phyloP scores from a whole-genome alignment of 228 moss, liverwort and hornwort genomes.

The Sphagnum fallax region DNA sequence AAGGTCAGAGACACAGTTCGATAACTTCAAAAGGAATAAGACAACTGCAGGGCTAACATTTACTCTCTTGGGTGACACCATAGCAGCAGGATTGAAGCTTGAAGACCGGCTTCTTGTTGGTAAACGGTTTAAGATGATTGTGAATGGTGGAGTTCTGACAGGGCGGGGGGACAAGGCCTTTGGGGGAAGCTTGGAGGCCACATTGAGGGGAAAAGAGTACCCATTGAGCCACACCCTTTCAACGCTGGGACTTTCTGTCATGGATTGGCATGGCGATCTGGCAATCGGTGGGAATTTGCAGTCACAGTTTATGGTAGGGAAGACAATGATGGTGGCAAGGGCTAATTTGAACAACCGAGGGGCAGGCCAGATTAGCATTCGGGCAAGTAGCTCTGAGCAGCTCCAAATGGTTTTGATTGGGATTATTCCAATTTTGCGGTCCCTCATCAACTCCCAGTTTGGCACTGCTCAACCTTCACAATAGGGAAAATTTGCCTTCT shows the following conservation, averaged over 20 bases:
- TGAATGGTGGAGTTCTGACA: conserved; percentile 86
- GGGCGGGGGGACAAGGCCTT: conserved; percentile 91
- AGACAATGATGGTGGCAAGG: conserved; percentile 89
- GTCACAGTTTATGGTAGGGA: conserved; percentile 83
- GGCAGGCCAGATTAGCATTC: conserved; percentile 82
- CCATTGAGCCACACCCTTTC: conserved; percentile 85
- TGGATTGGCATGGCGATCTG: conserved; percentile 99
- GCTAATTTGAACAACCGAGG: conserved; percentile 92
- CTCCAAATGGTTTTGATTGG: conserved; percentile 94
- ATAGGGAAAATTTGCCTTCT: no score
- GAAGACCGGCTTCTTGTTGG: conserved; percentile 81
- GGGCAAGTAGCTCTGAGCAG: conserved; percentile 95
- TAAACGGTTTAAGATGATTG: conserved; percentile 80
- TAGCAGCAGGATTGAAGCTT: conserved; percentile 88
- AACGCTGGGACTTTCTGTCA: conserved; percentile 78
- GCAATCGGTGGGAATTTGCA: conserved; percentile 93
- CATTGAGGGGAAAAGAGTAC: conserved; percentile 76
- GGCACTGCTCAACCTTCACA: no score
- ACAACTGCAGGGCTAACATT: conserved; percentile 74
- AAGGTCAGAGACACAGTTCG: conserved; percentile 83
- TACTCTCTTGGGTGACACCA: conserved; percentile 71
- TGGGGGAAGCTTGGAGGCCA: conserved; percentile 91
- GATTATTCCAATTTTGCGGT: conserved; percentile 73
- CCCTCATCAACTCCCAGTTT: conserved; percentile 32
- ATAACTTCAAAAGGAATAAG: conserved; percentile 82